A percentile compares a stretch with the other conserved stretches of the same genome.
These are phyloP conservation scores for Ophiostoma perfectum DNA, from an alignment of 2,329 filamentous ascomycete species.

Conservation along the genomic window DNA sequence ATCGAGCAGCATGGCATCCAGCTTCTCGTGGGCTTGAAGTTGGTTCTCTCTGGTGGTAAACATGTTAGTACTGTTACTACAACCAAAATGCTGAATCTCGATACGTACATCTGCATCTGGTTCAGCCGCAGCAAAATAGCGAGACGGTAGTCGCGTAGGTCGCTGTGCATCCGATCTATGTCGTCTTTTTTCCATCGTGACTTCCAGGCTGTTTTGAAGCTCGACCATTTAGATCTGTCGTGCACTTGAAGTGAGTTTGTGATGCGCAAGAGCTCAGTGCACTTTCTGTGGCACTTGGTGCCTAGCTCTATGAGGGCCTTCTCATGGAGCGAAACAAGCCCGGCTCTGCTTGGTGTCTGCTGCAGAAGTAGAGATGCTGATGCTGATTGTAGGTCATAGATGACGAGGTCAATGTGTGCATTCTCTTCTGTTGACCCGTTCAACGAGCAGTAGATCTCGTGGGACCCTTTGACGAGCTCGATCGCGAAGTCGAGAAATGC, in stretches of 20 bases:
- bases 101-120: slow-evolving; percentile 7
- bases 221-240: neutral
- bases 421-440: neutral
- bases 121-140: neutral
- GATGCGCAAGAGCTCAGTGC: neutral
- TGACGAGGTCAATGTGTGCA: neutral
- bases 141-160: neutral
- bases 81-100: neutral
- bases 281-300: neutral
- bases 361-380: neutral
- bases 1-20: neutral
- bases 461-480: neutral
- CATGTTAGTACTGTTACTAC: neutral
- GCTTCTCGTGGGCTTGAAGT: neutral
- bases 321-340: neutral
- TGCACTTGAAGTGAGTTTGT: neutral
- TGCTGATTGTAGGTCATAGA: neutral
- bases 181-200: neutral
- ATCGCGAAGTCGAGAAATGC: neutral
- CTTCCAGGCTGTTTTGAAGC: slow-evolving; percentile 1
- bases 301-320: neutral
- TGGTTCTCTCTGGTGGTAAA: neutral
- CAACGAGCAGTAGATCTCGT: neutral
- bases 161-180: neutral
- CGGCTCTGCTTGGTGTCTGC: neutral